Evolutionary conservation across 192 early-diverging fungal species (phyloP).

Genomic region (Pecoramyces ruminantium): DNA sequence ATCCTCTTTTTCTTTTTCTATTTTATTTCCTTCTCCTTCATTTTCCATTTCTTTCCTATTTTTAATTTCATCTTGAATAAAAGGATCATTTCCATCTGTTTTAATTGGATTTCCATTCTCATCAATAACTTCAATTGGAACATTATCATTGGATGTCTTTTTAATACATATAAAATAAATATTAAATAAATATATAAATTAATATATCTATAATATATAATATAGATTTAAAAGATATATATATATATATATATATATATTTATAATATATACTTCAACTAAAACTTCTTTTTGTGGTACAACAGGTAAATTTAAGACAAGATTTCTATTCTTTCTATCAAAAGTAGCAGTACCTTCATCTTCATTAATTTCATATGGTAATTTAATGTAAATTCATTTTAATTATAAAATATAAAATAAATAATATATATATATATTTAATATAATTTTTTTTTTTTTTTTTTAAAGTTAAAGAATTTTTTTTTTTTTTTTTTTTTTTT

Average conservation of each 20-base stretch:
- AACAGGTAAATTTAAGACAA: conserved; percentile 19
- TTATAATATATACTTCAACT: not conserved
- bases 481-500: too few relatives aligned
- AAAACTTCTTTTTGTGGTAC: conserved; percentile 6
- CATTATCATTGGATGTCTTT: not conserved
- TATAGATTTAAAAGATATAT: too few relatives aligned
- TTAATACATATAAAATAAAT: too few relatives aligned
- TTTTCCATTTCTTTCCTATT: not conserved
- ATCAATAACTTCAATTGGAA: not conserved
- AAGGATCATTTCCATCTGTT: not conserved
- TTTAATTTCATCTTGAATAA: too few relatives aligned
- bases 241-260: too few relatives aligned
- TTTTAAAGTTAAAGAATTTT: too few relatives aligned
- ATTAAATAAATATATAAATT: too few relatives aligned
- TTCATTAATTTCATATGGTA: conserved; percentile 21
- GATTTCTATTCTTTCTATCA: conserved; percentile 11
- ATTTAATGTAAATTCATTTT: not conserved
- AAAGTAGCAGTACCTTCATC: conserved; percentile 23
- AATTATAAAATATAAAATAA: not conserved
- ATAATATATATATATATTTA: too few relatives aligned
- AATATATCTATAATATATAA: too few relatives aligned
- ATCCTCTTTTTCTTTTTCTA: not conserved
- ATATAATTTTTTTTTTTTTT: too few relatives aligned
- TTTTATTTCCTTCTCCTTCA: not conserved
- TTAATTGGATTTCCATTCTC: not conserved